These are phyloP conservation scores for Fusarium sp. DNA, from an alignment of 2,329 filamentous ascomycete species.

Conservation along the genomic window DNA sequence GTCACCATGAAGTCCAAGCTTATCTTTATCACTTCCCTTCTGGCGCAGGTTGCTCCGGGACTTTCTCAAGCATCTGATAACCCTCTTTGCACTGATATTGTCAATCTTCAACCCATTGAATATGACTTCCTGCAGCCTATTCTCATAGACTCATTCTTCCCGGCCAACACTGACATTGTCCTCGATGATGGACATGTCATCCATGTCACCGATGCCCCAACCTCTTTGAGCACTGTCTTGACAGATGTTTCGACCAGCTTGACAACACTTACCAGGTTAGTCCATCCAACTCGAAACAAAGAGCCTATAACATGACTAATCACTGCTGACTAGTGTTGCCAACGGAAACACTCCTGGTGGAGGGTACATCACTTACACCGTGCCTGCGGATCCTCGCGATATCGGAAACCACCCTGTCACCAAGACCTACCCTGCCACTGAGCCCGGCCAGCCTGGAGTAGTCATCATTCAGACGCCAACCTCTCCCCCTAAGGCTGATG, in stretches of 20 bases:
- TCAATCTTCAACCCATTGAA: neutral
- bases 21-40: neutral
- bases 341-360: neutral
- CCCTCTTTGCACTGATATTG: neutral
- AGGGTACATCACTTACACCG: neutral
- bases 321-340: accelerated
- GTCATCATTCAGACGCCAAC: neutral
- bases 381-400: neutral
- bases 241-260: neutral
- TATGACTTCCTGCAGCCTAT: neutral
- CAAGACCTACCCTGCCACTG: neutral
- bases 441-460: accelerated
- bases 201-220: neutral
- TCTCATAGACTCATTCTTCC: neutral
- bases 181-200: neutral
- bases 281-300: accelerated
- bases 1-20: neutral
- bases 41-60: neutral
- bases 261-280: neutral
- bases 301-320: neutral
- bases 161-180: neutral
- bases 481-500: neutral
- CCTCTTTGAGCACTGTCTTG: neutral
- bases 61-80: neutral
- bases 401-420: neutral